phyloP scores from a whole-genome alignment of 768 basidiomycete genomes.

The Cyclocybe aegerita region DNA sequence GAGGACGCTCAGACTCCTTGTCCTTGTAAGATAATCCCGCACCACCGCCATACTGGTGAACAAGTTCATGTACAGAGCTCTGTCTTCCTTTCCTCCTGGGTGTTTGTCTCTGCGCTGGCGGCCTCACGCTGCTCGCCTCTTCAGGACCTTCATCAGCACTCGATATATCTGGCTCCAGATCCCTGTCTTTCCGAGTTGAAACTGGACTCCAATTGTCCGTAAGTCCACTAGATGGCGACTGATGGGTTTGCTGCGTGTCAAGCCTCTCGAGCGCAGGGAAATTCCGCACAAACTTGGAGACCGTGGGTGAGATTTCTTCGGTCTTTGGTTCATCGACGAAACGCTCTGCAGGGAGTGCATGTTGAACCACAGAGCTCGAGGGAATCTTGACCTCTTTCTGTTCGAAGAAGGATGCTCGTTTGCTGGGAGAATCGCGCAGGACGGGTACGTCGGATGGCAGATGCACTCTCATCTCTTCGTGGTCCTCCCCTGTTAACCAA shows the following conservation, averaged over 20 bases:
- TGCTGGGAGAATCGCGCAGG: constrained; percentile 69
- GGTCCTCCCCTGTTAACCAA: constrained; percentile 76
- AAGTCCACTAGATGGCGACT: constrained; percentile 14
- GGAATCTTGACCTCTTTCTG: constrained; percentile 38
- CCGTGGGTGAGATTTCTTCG: constrained; percentile 34
- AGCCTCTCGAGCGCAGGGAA: constrained; percentile 34
- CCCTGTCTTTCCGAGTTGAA: constrained; percentile 20
- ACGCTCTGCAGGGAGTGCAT: constrained; percentile 26
- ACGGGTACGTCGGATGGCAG: constrained; percentile 39
- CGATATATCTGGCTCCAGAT: constrained; percentile 39
- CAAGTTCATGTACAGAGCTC: constrained; percentile 81
- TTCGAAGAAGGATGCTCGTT: constrained; percentile 68
- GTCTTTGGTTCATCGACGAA: constrained; percentile 12
- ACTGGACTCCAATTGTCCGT: constrained; percentile 54
- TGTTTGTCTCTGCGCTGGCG: constrained; percentile 22
- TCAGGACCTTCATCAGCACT: constrained; percentile 63
- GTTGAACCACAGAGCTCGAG: constrained; percentile 36
- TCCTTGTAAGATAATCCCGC: constrained; percentile 43
- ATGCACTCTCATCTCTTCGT: constrained; percentile 25
- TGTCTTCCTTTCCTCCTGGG: constrained; percentile 57
- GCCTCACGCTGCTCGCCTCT: constrained; percentile 32
- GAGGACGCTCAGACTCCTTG: constrained; percentile 1
- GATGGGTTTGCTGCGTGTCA: constrained; percentile 16
- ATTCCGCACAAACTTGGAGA: constrained; percentile 33
- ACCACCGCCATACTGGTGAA: constrained; percentile 74